Evolutionary conservation across 2,329 filamentous ascomycete species (phyloP).

Genomic region (Aspergillus phoenicis): DNA sequence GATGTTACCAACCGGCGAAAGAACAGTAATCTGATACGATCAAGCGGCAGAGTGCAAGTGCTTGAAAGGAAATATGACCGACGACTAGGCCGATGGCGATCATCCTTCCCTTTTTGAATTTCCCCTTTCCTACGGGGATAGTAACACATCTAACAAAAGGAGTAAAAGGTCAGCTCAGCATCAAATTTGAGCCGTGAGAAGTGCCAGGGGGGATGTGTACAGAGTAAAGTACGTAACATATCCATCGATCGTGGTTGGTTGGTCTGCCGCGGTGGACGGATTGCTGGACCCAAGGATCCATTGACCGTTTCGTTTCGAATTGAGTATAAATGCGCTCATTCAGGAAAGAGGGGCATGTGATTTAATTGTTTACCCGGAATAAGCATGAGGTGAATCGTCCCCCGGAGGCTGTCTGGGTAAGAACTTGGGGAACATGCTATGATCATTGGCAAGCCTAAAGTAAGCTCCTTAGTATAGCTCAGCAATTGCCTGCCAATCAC

Average conservation of each 20-base stretch:
- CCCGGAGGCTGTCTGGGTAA: neutral
- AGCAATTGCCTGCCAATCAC: neutral
- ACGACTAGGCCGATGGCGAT: neutral
- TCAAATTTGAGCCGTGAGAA: neutral
- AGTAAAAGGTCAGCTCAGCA: neutral
- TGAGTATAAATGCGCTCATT: neutral
- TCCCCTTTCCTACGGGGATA: neutral
- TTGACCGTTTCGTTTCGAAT: conserved; percentile 1
- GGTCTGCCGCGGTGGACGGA: neutral
- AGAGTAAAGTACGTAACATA: neutral
- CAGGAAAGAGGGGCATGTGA: neutral
- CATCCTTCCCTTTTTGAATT: neutral
- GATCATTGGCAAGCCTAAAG: neutral
- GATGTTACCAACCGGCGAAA: neutral
- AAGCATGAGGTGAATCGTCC: neutral
- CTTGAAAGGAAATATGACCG: neutral
- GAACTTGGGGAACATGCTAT: neutral
- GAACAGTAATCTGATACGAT: neutral
- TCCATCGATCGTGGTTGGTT: neutral
- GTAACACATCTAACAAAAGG: neutral
- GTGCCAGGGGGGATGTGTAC: no score
- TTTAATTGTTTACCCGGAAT: neutral
- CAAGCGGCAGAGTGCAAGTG: neutral
- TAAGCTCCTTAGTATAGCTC: neutral
- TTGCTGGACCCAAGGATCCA: neutral